Conservation (phyloP, 2,329 filamentous ascomycete species). For the Tolypocladium endophyticum region DNA sequence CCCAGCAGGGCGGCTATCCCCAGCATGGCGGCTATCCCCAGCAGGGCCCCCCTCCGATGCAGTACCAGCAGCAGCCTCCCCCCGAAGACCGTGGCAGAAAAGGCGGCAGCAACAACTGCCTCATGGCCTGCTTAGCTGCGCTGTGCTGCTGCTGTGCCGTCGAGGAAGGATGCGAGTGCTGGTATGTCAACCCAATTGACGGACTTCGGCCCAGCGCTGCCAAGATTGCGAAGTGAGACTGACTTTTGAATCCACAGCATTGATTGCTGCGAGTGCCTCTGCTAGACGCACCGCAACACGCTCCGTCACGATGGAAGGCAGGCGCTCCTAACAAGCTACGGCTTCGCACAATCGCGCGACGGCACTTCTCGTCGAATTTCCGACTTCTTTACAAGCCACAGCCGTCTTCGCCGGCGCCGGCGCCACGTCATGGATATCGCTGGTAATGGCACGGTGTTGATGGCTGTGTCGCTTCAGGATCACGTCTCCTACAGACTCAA, state of each 20-base stretch:
- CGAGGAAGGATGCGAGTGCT: conserved; percentile 40
- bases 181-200: conserved; percentile 20
- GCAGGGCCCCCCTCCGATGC: conserved; percentile 14
- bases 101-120: conserved; percentile 29
- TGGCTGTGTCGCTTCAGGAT: background rate
- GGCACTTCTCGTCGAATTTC: background rate
- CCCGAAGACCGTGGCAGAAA: conserved; percentile 16
- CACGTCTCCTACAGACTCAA: background rate
- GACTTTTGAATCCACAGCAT: conserved; percentile 13
- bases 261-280: conserved; percentile 31
- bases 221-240: background rate
- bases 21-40: conserved; percentile 29
- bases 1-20: conserved; percentile 20
- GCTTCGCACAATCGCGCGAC: background rate
- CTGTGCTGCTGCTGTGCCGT: conserved; percentile 40
- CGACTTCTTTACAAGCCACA: background rate
- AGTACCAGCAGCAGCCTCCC: conserved; percentile 23
- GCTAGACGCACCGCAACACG: conserved; percentile 11
- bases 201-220: background rate
- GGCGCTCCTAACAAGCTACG: background rate
- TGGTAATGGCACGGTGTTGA: background rate
- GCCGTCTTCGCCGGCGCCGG: background rate
- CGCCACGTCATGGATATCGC: background rate
- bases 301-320: background rate
- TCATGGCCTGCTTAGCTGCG: conserved; percentile 35